A percentile compares a stretch with the other conserved stretches of the same genome.
phyloP scores from a whole-genome alignment of 345 rosid species.

The Gynandropsis gynandra region DNA sequence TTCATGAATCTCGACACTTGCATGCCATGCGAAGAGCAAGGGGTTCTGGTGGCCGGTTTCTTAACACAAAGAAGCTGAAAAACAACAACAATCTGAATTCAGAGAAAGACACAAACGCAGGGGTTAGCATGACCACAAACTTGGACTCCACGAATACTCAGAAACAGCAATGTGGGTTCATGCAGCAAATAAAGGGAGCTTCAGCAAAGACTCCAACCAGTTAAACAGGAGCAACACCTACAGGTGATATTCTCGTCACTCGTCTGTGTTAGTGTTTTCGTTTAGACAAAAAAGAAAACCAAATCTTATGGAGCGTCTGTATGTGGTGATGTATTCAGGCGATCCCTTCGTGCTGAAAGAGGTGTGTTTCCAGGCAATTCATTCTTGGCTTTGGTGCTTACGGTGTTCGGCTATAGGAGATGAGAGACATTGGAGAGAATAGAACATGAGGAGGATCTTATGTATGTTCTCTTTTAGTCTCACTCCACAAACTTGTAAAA shows the following conservation, averaged over 20 bases:
- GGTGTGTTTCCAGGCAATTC: constrained; percentile 46
- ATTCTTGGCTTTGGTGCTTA: constrained; percentile 60
- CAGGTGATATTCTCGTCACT: too few species aligned
- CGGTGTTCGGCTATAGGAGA: background rate
- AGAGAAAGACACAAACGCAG: constrained; percentile 23
- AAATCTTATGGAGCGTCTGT: too few species aligned
- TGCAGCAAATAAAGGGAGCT: background rate
- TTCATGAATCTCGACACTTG: constrained; percentile 66
- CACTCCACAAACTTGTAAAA: too few species aligned
- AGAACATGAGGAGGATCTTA: too few species aligned
- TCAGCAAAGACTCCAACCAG: too few species aligned
- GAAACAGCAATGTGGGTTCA: constrained; percentile 23
- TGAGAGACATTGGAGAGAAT: too few species aligned
- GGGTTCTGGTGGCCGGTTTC: constrained; percentile 70
- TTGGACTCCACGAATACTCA: constrained; percentile 20
- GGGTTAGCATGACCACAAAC: constrained; percentile 18
- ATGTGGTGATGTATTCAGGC: background rate
- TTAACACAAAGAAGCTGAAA: constrained; percentile 41
- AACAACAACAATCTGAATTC: constrained; percentile 20
- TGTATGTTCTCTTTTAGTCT: too few species aligned
- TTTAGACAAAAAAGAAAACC: too few species aligned
- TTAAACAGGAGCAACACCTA: too few species aligned
- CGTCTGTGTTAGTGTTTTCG: too few species aligned
- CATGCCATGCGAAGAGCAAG: constrained; percentile 72
- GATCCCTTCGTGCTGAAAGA: background rate